Evolutionary conservation across 805 yeast genomes (phyloP), one percentile per base, ranked within the genome.

Genomic region (Suhomyces sp.): DNA sequence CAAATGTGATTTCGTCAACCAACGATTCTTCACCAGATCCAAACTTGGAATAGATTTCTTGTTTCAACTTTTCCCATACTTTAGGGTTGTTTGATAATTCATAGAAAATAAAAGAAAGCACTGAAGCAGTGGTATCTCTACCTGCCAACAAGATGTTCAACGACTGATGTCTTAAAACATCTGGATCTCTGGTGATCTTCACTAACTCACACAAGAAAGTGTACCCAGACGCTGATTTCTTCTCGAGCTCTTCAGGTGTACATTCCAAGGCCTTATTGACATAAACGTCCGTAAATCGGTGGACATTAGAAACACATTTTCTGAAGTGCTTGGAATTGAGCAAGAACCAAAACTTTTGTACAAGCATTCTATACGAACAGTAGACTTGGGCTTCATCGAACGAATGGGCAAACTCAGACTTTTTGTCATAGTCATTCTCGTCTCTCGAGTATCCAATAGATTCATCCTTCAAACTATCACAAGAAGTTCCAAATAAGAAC

Each of bases 191-290:
- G 10, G 69, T 63, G 31, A 60, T 58, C 43, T 63, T 63, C 24
- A 62, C 71, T 39, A 74, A 60, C 46, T 72, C 78, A 31, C 63
- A 60, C 38, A 74, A 63, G 51, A 74, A 72, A 11, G 71, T 63
- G 43, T 70, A 65, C 4, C 68, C 65, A 5, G 43, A 49, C 21
- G 38, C 39, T 8, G 54, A 47, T 21, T 37, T 31, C 33, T 42
- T 30, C 22, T 48, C 55, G 12, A 42, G 31, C 14, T 47, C 53
- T 18, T 40, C 39, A 4, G 35, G 39, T 6, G 46, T 16, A 6
- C 45, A 37, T 6, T 29, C 23, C 36, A 50, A 40, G 9, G 55
- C 55, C 32, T 43, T 36, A 17, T 35, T 7, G 19, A 50, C 55
- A 28, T 44, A 50, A 40, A 35, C 36, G 37, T 48, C 35, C 6